Evolutionary conservation across 495 filamentous ascomycete genomes (phyloP).

Genomic region (Aspergillus funiculosus): DNA sequence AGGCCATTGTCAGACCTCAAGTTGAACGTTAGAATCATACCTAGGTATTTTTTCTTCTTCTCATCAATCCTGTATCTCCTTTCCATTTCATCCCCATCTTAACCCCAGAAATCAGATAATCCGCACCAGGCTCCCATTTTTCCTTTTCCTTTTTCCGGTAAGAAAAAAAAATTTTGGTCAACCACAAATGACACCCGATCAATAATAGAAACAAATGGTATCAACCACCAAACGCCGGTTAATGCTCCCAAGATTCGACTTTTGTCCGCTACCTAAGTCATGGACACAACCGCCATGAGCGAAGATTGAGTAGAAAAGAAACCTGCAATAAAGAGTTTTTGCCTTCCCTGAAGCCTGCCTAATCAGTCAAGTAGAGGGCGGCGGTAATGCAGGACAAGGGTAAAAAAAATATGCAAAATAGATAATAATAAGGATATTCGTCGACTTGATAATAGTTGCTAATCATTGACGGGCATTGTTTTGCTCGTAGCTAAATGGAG

Average conservation of each 20-base stretch:
- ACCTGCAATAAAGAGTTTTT: conserved; percentile 4
- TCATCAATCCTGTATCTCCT: not conserved
- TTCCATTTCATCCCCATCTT: not conserved
- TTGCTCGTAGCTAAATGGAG: conserved; percentile 75
- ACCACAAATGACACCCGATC: conserved; percentile 10
- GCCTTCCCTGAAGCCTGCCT: not conserved
- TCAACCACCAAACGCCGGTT: conserved; percentile 25
- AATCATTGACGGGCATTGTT: conserved; percentile 37
- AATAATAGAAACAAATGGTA: conserved; percentile 25
- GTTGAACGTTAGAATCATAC: too few species aligned
- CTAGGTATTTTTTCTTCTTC: too few species aligned
- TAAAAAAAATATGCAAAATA: not conserved
- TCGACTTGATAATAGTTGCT: not conserved
- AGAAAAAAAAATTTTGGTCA: conserved; percentile 3
- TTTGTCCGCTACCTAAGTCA: conserved; percentile 19
- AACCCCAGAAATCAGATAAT: conserved; percentile 3
- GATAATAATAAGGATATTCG: conserved; percentile 1
- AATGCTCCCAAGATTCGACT: conserved; percentile 21
- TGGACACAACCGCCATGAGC: conserved; percentile 12
- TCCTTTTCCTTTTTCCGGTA: conserved; percentile 11
- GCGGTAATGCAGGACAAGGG: not conserved
- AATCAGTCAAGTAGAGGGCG: conserved; percentile 1
- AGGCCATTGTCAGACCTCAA: too few species aligned
- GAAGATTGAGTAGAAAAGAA: conserved; percentile 5
- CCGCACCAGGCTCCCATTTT: conserved; percentile 6